Conservation (phyloP, 2,329 filamentous ascomycete genomes). For the Verticillium nonalfalfae region DNA sequence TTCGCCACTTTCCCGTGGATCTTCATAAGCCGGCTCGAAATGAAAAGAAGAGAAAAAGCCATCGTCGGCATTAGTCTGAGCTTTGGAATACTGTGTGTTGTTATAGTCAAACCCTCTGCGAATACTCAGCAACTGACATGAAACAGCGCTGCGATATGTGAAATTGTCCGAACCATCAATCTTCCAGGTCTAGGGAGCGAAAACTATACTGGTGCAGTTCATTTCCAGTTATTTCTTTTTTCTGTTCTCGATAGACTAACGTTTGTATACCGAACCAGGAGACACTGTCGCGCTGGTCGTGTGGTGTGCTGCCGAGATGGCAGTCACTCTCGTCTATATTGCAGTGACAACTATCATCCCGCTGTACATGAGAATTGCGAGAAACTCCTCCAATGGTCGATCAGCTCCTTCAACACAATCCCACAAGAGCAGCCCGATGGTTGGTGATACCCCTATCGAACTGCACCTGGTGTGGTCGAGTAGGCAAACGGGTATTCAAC, state of each 20-base stretch:
- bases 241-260: background rate
- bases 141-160: background rate
- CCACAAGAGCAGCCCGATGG: background rate
- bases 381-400: background rate
- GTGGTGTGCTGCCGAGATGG: background rate
- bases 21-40: conserved; percentile 31
- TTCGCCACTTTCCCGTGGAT: conserved; percentile 34
- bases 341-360: background rate
- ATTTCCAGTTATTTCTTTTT: background rate
- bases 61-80: conserved; percentile 22
- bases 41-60: conserved; percentile 25
- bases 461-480: background rate
- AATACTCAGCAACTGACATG: background rate
- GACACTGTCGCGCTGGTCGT: background rate
- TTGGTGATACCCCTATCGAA: background rate
- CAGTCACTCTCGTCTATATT: background rate
- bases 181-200: background rate
- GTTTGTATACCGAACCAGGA: background rate
- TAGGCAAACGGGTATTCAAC: no score
- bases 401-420: background rate
- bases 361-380: background rate
- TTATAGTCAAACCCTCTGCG: background rate
- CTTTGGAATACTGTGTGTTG: background rate
- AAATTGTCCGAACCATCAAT: background rate
- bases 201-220: background rate